These are phyloP conservation scores for Primulina eburnea DNA, from an alignment of 257 asterid species.

Conservation along the genomic window DNA sequence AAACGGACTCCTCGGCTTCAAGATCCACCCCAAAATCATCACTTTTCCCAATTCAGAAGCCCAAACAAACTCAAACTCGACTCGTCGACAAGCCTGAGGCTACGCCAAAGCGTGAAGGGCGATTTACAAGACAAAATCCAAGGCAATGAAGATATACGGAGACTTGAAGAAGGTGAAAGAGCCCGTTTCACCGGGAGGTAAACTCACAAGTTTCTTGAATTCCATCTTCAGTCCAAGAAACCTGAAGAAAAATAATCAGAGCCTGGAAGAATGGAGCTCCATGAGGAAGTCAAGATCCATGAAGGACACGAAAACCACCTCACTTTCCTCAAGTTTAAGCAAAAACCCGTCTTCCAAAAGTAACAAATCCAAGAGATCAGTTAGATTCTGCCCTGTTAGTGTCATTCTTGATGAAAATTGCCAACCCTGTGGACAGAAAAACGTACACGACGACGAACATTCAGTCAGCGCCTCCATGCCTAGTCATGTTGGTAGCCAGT, in stretches of 20 bases:
- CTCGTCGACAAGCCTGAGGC: slow-evolving; percentile 17
- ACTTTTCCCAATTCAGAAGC: not conserved
- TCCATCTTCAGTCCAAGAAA: slow-evolving; percentile 66
- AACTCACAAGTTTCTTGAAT: slow-evolving; percentile 53
- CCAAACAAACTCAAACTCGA: slow-evolving; percentile 18
- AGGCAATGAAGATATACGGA: slow-evolving; percentile 37
- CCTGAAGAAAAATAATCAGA: slow-evolving; percentile 35
- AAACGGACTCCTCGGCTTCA: slow-evolving; percentile 51
- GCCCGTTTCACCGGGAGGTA: slow-evolving; percentile 60
- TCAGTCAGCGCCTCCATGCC: slow-evolving; percentile 30
- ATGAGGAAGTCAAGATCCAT: slow-evolving; percentile 66
- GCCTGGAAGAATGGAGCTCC: slow-evolving; percentile 51
- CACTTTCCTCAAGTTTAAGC: slow-evolving; percentile 41
- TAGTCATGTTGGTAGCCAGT: slow-evolving; percentile 34
- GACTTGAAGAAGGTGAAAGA: slow-evolving; percentile 47
- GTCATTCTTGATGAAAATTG: slow-evolving; percentile 49
- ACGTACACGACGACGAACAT: slow-evolving; percentile 27
- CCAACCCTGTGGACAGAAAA: slow-evolving; percentile 25
- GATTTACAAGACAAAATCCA: slow-evolving; percentile 27
- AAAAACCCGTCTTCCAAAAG: slow-evolving; percentile 44
- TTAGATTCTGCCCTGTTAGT: slow-evolving; percentile 67
- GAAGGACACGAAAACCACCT: slow-evolving; percentile 42
- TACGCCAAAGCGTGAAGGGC: slow-evolving; percentile 24
- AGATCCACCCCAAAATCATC: slow-evolving; percentile 43
- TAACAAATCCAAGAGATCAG: slow-evolving; percentile 61